These are phyloP conservation scores for Echinosophora koreensis DNA, from an alignment of 306 rosid species.

Conservation along the genomic window DNA sequence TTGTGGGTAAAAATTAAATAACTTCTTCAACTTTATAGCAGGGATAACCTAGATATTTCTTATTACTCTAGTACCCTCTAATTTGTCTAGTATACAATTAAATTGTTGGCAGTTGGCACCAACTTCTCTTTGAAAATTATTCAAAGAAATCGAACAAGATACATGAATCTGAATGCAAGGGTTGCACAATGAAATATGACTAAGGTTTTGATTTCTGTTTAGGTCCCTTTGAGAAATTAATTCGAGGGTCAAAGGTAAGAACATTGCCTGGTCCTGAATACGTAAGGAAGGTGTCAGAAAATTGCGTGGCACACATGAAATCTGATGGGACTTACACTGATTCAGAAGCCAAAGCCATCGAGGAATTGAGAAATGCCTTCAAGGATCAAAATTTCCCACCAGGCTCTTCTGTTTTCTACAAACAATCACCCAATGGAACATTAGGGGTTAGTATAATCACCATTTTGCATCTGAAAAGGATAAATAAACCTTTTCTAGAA, in stretches of 20 bases:
- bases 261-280: slow-evolving; percentile 67
- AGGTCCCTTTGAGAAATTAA: slow-evolving; percentile 82
- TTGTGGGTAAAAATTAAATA: neutral
- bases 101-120: neutral
- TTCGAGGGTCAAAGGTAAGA: slow-evolving; percentile 56
- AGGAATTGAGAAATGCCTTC: slow-evolving; percentile 54
- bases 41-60: neutral
- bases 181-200: neutral
- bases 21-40: neutral
- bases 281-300: slow-evolving; percentile 68
- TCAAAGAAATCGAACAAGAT: neutral
- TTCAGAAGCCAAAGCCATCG: slow-evolving; percentile 62
- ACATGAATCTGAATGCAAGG: neutral
- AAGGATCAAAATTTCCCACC: slow-evolving; percentile 59
- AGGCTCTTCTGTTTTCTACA: slow-evolving; percentile 66
- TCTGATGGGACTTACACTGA: slow-evolving; percentile 58
- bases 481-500: no score
- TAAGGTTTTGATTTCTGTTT: neutral
- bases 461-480: neutral
- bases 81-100: neutral
- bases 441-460: slow-evolving; percentile 56
- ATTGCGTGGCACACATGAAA: slow-evolving; percentile 62
- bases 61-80: no score
- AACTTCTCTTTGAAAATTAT: no score
- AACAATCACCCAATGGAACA: slow-evolving; percentile 65